A percentile compares a stretch with the other conserved stretches of the same genome.
Conservation (phyloP, 2,329 filamentous ascomycete species). For the Alternaria viburni region DNA sequence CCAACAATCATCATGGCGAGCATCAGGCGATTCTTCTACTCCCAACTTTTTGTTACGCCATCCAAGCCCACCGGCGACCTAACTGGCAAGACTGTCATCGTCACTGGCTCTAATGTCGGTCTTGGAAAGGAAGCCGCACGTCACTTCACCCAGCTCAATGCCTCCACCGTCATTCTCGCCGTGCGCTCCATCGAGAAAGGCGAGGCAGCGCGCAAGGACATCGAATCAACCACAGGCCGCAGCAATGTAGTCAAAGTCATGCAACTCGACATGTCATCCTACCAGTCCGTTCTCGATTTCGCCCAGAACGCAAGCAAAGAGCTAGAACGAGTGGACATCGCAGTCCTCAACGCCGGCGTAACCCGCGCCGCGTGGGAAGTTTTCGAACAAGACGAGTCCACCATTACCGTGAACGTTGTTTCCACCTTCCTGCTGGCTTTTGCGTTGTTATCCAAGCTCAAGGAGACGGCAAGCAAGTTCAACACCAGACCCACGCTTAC, state of each 20-base stretch:
- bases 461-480: conserved; percentile 27
- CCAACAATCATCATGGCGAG: neutral
- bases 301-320: conserved; percentile 26
- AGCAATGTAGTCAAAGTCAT: conserved; percentile 53
- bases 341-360: conserved; percentile 50
- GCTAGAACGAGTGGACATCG: conserved; percentile 45
- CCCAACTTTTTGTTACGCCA: conserved; percentile 50
- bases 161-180: conserved; percentile 54
- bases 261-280: conserved; percentile 53
- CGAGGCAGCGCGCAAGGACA: conserved; percentile 51
- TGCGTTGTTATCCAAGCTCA: conserved; percentile 35
- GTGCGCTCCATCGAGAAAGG: conserved; percentile 54
- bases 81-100: conserved; percentile 50
- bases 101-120: conserved; percentile 58
- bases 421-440: conserved; percentile 48
- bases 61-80: conserved; percentile 34
- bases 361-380: conserved; percentile 30
- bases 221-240: conserved; percentile 43
- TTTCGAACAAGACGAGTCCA: conserved; percentile 38
- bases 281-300: conserved; percentile 48
- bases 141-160: conserved; percentile 51
- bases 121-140: conserved; percentile 56
- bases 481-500: conserved; percentile 37
- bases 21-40: conserved; percentile 43
- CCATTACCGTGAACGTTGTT: conserved; percentile 50